Percentiles rank a stretch among this genome's conserved stretches.
Evolutionary conservation across 1,284 basidiomycete genomes (phyloP).

Genomic region (Thecaphora frezii): DNA sequence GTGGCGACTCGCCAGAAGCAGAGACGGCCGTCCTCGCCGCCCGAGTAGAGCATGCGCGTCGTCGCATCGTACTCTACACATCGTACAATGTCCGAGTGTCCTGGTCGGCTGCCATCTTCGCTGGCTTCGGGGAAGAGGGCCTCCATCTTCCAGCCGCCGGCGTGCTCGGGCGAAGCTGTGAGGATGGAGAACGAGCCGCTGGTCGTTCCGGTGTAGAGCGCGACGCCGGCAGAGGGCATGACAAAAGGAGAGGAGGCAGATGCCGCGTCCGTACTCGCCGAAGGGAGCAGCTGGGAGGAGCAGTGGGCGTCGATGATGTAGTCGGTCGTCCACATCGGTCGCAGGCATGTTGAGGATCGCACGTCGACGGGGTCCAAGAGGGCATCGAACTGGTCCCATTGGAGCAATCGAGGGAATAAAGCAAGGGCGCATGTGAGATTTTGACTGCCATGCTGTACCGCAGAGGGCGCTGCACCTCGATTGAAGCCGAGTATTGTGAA

Average conservation of each 20-base stretch:
- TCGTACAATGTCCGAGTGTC: conserved; percentile 47
- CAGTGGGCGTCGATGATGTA: conserved; percentile 49
- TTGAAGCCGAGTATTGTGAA: too few relatives aligned
- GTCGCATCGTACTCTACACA: conserved; percentile 30
- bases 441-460: neutral
- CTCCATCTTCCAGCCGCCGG: conserved; percentile 14
- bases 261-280: too few relatives aligned
- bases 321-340: conserved; percentile 50
- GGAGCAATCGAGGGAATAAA: neutral
- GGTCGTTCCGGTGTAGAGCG: conserved; percentile 25
- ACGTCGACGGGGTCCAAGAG: conserved; percentile 31
- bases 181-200: conserved; percentile 28
- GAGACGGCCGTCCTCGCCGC: conserved; percentile 47
- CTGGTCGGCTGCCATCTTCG: conserved; percentile 21
- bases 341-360: conserved; percentile 33
- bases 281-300: neutral
- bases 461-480: neutral
- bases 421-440: too few relatives aligned
- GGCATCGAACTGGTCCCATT: conserved; percentile 33
- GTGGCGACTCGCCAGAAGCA: conserved; percentile 31
- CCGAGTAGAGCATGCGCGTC: conserved; percentile 34
- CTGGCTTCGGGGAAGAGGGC: conserved; percentile 32
- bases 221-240: conserved; percentile 1
- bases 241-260: too few relatives aligned
- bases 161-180: neutral